Base-by-base conservation (phyloP, 2,329 filamentous ascomycete genomes). In the Ceratocystis destructans region DNA sequence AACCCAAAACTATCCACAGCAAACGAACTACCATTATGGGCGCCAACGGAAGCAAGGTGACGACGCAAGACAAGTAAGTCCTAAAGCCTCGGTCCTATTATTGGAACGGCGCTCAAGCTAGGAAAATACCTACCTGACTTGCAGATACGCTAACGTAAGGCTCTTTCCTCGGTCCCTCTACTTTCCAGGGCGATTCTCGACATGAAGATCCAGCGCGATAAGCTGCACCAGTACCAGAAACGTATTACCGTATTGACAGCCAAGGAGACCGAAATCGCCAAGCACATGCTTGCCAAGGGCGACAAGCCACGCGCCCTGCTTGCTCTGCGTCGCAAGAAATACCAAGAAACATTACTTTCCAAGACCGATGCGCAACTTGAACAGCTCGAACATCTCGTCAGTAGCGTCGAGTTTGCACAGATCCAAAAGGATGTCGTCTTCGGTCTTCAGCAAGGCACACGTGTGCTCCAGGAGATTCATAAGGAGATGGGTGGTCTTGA, bases 401-500 rank as follows among this genome's bases (percentile, higher is more conserved):
- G 85, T 66, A 91, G 86, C 74, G 91, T 99, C 72, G 94, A 99
- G 77, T 99, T 99, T 76, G 90, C 94, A 48, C 83, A 93, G 31
- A 94, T 99, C 70, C 93, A 97, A 75, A 97, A 96, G 78, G 94
- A 97, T 78, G 88, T 99, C 46, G 75, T 99, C 3, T 96, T 89
- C 76, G 94, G 94, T 0, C 76, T 99, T 72, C 88, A 95, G 76
- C 91, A 96, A 79, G 93, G 93, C 50, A 96, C 92, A 0, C 83
- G 83, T 69, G 94, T 97, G 45, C 80, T 99, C 68, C 86, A 89
- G 74, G 88, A 94, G 75, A 97, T 99, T 67, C 88, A 97, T 74
- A 84, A 83, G 72, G 93, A 99, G 79, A 97, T 99, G 89, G 93
- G 93, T 67, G 93, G 94, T 1, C 79, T 99, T 69, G 92, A 96